Base-by-base conservation (phyloP, 2,329 filamentous ascomycete species). In the Clarireedia monteithiana region DNA sequence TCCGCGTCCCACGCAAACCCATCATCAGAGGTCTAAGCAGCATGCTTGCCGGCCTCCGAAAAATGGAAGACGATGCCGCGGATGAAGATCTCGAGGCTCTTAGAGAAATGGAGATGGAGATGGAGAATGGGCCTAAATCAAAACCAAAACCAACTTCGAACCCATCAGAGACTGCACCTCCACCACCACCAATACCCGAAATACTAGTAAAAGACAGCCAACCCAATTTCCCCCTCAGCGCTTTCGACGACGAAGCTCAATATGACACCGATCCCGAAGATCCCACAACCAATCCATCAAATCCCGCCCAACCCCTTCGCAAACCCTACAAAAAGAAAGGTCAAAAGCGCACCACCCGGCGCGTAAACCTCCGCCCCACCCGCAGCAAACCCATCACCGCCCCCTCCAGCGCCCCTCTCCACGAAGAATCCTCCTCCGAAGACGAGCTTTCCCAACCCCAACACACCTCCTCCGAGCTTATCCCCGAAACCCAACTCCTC, bases 281-380 rank as follows among this genome's bases (percentile, higher is more conserved):
- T 0, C 20, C 20, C 20, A 20, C 20, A 20, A 20, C 20, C 2
- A 20, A 20, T 67, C 68, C 3, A 67, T 70, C 4, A 58, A 59
- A 30, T 56, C 56, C 15, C 48, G 50, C n/a, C 56, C 78, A 12
- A 81, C 75, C 27, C 7, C 6, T 30, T 52, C 75, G 74, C n/a
- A 81, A 77, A 53, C 71, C 81, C 1, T 92, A 80, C 75, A 92
- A 91, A 77, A 94, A 94, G 79, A 89, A 88, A 74, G 88, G 88
- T 0, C 80, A 88, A 68, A 94, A 94, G 75, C 78, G 89, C 59
- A 89, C 88, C 55, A 92, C 89, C 3, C 77, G 84, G 59, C 75
- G 78, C 48, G 77, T 81, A 55, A 90, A 84, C 58, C 88, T 86
- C 74, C 76, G 73, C 59, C 82, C 81, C 2, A 77, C 71, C 0